These are phyloP conservation scores for Porodaedalea pini DNA, from an alignment of 1,284 basidiomycete species.

Conservation along the genomic window DNA sequence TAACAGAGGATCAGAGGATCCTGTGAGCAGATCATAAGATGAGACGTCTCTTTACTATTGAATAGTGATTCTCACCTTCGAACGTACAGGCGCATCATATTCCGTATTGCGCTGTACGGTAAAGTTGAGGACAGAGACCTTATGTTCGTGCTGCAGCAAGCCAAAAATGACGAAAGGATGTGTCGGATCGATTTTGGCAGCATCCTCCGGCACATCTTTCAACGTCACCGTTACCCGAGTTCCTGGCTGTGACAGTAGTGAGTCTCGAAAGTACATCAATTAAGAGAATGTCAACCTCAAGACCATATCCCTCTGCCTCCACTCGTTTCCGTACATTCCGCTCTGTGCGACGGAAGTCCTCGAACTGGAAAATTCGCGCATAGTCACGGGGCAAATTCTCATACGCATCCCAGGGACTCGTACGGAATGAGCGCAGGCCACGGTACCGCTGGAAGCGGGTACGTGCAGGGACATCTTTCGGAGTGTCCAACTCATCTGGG, in stretches of 20 bases:
- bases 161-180: constrained; percentile 77
- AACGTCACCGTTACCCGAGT: constrained; percentile 72
- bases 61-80: constrained; percentile 62
- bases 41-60: neutral
- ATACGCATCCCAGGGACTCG: constrained; percentile 96
- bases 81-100: constrained; percentile 82
- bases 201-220: constrained; percentile 66
- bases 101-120: constrained; percentile 95
- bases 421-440: constrained; percentile 89
- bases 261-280: neutral
- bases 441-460: constrained; percentile 92
- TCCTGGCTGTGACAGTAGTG: constrained; percentile 57
- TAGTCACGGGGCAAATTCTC: constrained; percentile 96
- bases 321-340: constrained; percentile 67
- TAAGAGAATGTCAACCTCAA: constrained; percentile 52
- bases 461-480: constrained; percentile 79
- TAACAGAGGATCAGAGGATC: constrained; percentile 88
- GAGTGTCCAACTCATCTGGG: constrained; percentile 98
- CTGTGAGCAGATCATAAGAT: constrained; percentile 36
- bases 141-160: constrained; percentile 93
- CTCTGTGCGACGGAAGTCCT: constrained; percentile 88
- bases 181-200: constrained; percentile 30
- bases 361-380: constrained; percentile 94
- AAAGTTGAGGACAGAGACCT: constrained; percentile 91
- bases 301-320: constrained; percentile 52